These are phyloP conservation scores for Fraxinus baroniana DNA, from an alignment of 305 asterid species.

Conservation along the genomic window DNA sequence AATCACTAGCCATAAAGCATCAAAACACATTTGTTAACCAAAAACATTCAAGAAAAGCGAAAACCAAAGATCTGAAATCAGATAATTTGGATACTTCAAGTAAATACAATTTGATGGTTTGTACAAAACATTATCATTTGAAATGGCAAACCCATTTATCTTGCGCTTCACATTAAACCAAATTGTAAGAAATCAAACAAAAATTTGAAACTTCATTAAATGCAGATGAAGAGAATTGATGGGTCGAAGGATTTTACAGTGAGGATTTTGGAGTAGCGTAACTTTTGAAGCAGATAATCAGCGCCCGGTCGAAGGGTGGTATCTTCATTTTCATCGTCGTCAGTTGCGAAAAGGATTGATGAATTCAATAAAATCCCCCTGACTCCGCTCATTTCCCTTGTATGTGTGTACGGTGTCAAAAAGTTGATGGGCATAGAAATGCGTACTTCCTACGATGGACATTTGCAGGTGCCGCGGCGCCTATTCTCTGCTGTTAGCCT, in stretches of 20 bases:
- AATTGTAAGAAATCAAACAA: not conserved
- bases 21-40: not conserved
- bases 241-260: conserved; percentile 29
- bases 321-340: conserved; percentile 28
- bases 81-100: not conserved
- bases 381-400: conserved; percentile 45
- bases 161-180: not conserved
- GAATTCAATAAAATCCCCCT: conserved; percentile 62
- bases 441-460: conserved; percentile 21
- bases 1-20: not conserved
- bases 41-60: not conserved
- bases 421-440: not conserved
- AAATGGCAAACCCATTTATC: not conserved
- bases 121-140: not conserved
- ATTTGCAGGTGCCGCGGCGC: not conserved
- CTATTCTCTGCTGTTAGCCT: conserved; percentile 13
- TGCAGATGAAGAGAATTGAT: not conserved
- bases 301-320: conserved; percentile 42
- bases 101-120: not conserved
- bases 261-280: conserved; percentile 63
- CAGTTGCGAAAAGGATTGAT: conserved; percentile 43
- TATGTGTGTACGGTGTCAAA: not conserved
- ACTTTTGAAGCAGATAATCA: conserved; percentile 59
- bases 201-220: not conserved
- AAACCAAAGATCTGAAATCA: not conserved